Base-by-base conservation (phyloP, 2,329 filamentous ascomycete genomes). In the Lasiodiplodia sp. region DNA sequence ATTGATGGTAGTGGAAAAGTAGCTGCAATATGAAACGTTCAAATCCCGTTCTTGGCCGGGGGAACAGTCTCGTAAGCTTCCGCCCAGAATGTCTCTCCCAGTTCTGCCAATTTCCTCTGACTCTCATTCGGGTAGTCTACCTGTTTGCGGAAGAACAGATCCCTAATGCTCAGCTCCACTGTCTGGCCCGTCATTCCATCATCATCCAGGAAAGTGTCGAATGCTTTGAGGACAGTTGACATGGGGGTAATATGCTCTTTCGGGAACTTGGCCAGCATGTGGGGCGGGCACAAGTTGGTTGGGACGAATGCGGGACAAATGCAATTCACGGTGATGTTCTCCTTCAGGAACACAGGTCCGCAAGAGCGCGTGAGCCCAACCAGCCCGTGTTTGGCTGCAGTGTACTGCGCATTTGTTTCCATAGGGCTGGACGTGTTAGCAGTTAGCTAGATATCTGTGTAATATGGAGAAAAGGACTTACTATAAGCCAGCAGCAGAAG, bases 211-310 rank as follows among this genome's bases (percentile, higher is more conserved):
- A 82, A 75, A 12, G 76, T 78, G 63, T 79, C 77, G 60, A 82
- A 82, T 4, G 78, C 79, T 63, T 78, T 77, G 53, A 78, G 70
- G n/a, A 80, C 79, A 0, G 81, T 82, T 2, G 74, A 74, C 70
- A 82, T 74, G 1, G 80, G 79, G 10, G 80, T 82, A 64, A 81
- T 76, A 31, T 81, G 76, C 68, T 82, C 78, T 52, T 78, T 75
- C 2, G 75, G 76, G 73, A 80, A 82, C 3, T 72, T 70, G 10
- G 78, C 75, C 16, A 79, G 69, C 23, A 82, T 71, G 18, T 78
- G 75, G 2, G 80, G 77, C 4, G 80, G 80, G 31, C 78, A 78
- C 1, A 82, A 72, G 31, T 77, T 78, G 2, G 80, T 82, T 0
- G 74, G 75, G 14, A 82, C 78, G 65, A 82, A 75, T 1, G 77